Base-by-base conservation (phyloP, 495 filamentous ascomycete genomes). In the Letharia columbiana region DNA sequence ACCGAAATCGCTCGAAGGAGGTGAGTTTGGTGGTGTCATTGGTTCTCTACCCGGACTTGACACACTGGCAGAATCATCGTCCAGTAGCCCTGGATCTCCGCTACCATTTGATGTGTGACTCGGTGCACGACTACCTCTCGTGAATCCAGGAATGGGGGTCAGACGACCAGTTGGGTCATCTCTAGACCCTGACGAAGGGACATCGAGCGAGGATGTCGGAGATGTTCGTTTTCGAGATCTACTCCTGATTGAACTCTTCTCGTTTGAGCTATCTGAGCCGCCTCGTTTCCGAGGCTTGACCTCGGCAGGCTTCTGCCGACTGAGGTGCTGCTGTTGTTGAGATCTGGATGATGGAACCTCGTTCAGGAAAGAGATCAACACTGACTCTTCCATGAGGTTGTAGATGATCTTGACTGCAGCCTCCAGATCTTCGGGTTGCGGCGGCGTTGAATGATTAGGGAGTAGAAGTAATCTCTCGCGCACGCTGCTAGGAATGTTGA, bases 331-430 rank as follows among this genome's bases (percentile, higher is more conserved):
- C 42, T 12, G 77, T 71, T 40, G 71, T 47, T 63, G 79, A 73
- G 66, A 73, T 70, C 70, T 80, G 79, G 61, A 79, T 70, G 67
- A 82, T 75, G 62, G 81, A 7, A 69, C 49, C 42, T 73, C 71
- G 70, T 90, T 91, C 28, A 94, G 78, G 73, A 94, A 95, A 0
- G 91, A 89, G 1, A 90, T 87, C 41, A 94, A 79, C 4, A 98
- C 91, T 4, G 91, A 96, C 71, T 97, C 94, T 71, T 97, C 92
- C 91, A 99, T 98, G 66, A 99, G 78, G 66, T 98, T 93, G 73
- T 92, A 91, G 20, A 96, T 89, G 62, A 95, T 93, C 65, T 86
- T 83, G 23, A 94, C 91, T n/a, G 94, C 94, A n/a, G 87, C 80
- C 71, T 95, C 91, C 35, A 99, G 81, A 42, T 85, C 83, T 60